Base-by-base conservation (phyloP, 2,329 filamentous ascomycete genomes). In the Apiospora pterosperma region DNA sequence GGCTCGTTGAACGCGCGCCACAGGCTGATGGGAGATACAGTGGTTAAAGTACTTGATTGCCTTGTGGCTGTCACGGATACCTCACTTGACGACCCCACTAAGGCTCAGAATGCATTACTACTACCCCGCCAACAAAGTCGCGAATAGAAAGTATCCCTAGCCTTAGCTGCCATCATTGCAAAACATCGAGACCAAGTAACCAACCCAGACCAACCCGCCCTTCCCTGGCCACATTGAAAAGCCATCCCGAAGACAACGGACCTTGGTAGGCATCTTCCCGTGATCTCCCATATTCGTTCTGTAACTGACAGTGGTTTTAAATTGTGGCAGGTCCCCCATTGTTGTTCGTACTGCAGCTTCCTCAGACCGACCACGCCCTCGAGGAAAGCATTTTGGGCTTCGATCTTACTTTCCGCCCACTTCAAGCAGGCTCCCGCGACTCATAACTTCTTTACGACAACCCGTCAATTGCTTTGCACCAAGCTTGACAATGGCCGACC, bases 401-500 rank as follows among this genome's bases (percentile, higher is more conserved):
- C 25, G 25, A 31, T 4, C 7, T 55, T 10, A 34, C 28, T 12
- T 34, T 55, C 34, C 10, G 48, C 48, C 25, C 48, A 55, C 25
- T 34, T n/a, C 25, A 55, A 19, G 2, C 28, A 21, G 21, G 6
- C 16, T 4, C 16, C n/a, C 28, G 16, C 16, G 48, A 52, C 44
- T 31, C 14, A 10, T 16, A 31, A 31, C 10, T 14, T 19, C 23
- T 19, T 6, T 10, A 0, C 44, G 16, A 31, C 3, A 52, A 25
- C 23, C 12, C 25, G 16, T 25, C 31, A 14, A 25, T 8, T 19
- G 34, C 25, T n/a, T n/a, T 34, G 6, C 6, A 55, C 19, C 48
- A 34, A 55, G 21, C 48, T 16, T n/a, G 58, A 69, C 38, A 48
- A 84, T 84, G 82, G 76, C 82, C 63, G 82, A 84, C 70, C 80